Conservation (phyloP, 2,329 filamentous ascomycete genomes). For the Pseudovirgaria hyperparasitica region DNA sequence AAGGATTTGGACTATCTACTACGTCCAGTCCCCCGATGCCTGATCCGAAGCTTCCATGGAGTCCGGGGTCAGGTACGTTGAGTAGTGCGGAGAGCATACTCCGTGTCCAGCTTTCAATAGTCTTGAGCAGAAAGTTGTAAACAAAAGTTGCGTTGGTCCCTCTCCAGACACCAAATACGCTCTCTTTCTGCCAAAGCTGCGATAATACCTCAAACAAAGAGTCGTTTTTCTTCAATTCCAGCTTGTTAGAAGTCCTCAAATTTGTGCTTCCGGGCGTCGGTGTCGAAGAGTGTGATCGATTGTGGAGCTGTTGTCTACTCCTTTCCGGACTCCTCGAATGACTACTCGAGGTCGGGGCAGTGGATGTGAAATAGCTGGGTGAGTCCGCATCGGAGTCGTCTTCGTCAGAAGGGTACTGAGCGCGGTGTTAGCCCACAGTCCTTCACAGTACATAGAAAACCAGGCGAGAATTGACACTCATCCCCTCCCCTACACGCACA, state of each 20-base stretch:
- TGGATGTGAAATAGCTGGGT: conserved; percentile 71
- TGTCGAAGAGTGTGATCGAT: conserved; percentile 23
- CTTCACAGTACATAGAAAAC: conserved; percentile 10
- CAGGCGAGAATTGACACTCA: conserved; percentile 9
- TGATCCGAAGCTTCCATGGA: conserved; percentile 29
- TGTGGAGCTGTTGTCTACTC: conserved; percentile 22
- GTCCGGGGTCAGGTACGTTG: conserved; percentile 73
- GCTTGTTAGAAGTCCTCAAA: conserved; percentile 46
- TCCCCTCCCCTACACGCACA: conserved; percentile 7
- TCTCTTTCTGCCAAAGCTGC: conserved; percentile 80
- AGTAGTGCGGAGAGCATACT: conserved; percentile 83
- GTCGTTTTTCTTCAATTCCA: conserved; percentile 61
- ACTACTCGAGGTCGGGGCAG: conserved; percentile 34
- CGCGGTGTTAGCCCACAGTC: conserved; percentile 3
- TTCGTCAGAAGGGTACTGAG: conserved; percentile 45
- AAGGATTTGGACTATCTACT: conserved; percentile 68
- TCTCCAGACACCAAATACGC: conserved; percentile 89
- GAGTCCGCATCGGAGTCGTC: conserved; percentile 59
- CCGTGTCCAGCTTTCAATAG: conserved; percentile 83
- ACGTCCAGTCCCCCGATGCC: conserved; percentile 59
- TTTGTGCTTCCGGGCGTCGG: conserved; percentile 25
- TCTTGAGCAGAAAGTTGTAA: conserved; percentile 73
- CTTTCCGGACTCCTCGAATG: conserved; percentile 24
- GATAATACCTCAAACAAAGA: conserved; percentile 78
- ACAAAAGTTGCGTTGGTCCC: conserved; percentile 84